Base-by-base conservation (phyloP, 345 rosid genomes). In the Acer negundo region DNA sequence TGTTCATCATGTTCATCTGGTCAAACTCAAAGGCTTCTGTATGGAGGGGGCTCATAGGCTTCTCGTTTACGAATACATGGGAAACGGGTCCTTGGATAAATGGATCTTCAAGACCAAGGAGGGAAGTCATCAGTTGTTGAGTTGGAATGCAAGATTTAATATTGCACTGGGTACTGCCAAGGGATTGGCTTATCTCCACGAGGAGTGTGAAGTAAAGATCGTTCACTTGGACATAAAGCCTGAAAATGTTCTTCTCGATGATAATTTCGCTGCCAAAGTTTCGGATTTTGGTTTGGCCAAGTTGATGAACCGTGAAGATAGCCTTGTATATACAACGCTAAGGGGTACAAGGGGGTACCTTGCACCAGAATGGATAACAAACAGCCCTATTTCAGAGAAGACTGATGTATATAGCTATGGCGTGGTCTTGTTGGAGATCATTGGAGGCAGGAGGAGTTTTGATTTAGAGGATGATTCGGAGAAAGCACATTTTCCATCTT, bases 361-460 rank as follows among this genome's bases (percentile, higher is more conserved):
- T 59, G 90, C 92, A n/a, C 92, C 92, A 1, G 90, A 89, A 77
- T 89, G 92, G 92, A 84, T 87, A 76, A 79, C 85, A 51, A 84
- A 83, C 84, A 79, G 81, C 28, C 83, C 90, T 10, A 85, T 87
- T 74, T 87, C 89, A 0, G 89, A 85, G 81, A 85, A 85, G 81
- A 87, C 84, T 19, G 90, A 89, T 79, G 88, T 89, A 35, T 89
- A 79, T 75, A 87, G 90, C 87, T 89, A 84, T 13, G 90, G 90
- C 1, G 51, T 89, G 79, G 86, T 89, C 53, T 74, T 89, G 74
- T 81, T 87, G 12, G 92, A 89, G 89, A 87, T 87, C 67, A 83
- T 87, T 3, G 89, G 87, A 26, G 92, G 92, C 13, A 80, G 92
- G 83, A 89, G 79, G 82, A 80, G 71, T 55, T 87, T 79, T 7